A percentile compares a stretch with the other conserved stretches of the same genome.
Conservation (phyloP, 441 rosid species). For the Erysimum cheiri region DNA sequence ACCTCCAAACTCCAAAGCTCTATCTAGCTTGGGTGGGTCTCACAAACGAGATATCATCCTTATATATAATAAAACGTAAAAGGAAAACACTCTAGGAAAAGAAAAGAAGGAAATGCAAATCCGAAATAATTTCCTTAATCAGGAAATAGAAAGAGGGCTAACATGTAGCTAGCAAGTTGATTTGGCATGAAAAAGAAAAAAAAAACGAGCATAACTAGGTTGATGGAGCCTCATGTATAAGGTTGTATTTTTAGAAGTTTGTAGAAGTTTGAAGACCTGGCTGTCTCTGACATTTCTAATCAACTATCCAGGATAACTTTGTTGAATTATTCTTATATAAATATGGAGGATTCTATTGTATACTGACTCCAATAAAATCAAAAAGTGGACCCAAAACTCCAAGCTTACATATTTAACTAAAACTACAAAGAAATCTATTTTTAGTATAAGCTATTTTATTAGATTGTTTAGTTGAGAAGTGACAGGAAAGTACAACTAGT, state of each 20-base stretch:
- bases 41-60: constrained; percentile 8
- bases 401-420: neutral
- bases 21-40: constrained; percentile 23
- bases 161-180: neutral
- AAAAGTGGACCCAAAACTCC: neutral
- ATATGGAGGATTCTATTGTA: neutral
- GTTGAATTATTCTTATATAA: neutral
- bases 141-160: constrained; percentile 22
- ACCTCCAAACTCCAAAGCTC: constrained; percentile 20
- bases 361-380: neutral
- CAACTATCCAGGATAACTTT: neutral
- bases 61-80: neutral
- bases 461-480: constrained; percentile 14
- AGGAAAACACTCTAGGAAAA: neutral
- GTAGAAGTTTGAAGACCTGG: neutral
- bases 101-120: constrained; percentile 3
- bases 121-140: neutral
- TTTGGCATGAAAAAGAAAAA: neutral
- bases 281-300: constrained; percentile 6
- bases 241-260: constrained; percentile 10
- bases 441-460: neutral
- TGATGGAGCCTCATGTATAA: constrained; percentile 20
- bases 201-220: neutral
- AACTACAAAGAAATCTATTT: neutral
- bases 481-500: constrained; percentile 5